Evolutionary conservation across 164 flowering plant genomes (phyloP).

Genomic region (Brasenia schreberi): DNA sequence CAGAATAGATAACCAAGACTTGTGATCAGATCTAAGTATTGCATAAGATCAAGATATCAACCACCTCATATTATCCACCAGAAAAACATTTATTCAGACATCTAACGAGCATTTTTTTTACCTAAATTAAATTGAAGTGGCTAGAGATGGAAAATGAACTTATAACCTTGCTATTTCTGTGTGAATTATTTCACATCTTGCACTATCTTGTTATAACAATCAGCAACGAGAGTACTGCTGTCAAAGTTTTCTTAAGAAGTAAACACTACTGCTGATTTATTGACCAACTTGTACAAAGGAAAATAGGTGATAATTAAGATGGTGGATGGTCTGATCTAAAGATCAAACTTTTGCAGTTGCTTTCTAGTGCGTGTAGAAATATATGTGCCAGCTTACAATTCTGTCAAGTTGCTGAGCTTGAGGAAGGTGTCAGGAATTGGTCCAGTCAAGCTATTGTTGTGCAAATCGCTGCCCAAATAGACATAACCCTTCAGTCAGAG

Average conservation of each 20-base stretch:
- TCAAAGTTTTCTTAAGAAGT: neutral
- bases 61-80: too few relatives aligned
- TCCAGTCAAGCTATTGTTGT: slow-evolving; percentile 1
- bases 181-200: neutral
- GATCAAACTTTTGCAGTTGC: too few relatives aligned
- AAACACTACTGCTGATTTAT: neutral
- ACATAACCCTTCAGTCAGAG: too few relatives aligned
- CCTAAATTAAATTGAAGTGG: too few relatives aligned
- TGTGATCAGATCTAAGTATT: neutral
- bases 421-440: neutral
- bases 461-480: slow-evolving; percentile 1
- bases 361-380: neutral
- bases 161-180: neutral
- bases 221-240: neutral
- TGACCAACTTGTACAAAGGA: too few relatives aligned
- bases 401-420: neutral
- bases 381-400: neutral
- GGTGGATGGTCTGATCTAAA: too few relatives aligned
- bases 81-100: too few relatives aligned
- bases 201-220: neutral
- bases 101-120: too few relatives aligned
- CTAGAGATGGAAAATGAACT: neutral
- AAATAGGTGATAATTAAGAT: too few relatives aligned
- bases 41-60: too few relatives aligned
- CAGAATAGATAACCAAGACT: too few relatives aligned